Evolutionary conservation across 2,329 filamentous ascomycete species (phyloP), one percentile per base, ranked within the genome.

Genomic region (Aspergillus quadricinctus): DNA sequence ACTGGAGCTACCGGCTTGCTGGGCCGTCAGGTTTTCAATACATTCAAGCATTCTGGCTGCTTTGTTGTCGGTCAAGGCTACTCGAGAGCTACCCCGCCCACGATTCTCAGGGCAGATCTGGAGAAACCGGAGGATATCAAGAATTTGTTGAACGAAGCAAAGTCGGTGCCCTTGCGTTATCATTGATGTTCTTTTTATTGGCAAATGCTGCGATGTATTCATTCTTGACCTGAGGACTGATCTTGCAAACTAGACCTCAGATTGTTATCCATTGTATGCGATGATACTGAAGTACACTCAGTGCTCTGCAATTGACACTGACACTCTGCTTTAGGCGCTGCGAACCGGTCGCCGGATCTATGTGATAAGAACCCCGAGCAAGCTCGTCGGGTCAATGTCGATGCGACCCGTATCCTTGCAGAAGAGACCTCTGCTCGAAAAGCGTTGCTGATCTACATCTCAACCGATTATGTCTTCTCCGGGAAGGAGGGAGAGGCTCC

Each of bases 1-100:
- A 96, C 92, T 6, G 92, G 92, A 56, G 91, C 90, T 40, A 93
- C 89, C 21, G 92, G 92, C 54, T 81, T 96, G 10, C 82, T 96
- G 1, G 92, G 92, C 50, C 84, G 91, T 46, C 86, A 94, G 72
- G 88, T 96, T 10, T 79, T 87, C 54, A 83, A 82, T 59, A 83
- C 83, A 11, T 96, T 96, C 71, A 78, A 86, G 53, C 74, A 81
- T 55, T 81, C 79, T 29, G 80, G 82, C 40, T 96, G 90, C 84
- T 77, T 78, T n/a, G 84, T 86, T 56, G 85, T 86, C 61, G 89
- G 89, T 49, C 88, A 88, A 3, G 90, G 89, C 17, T 84, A 88
- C 69, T 89, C 85, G 10, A 83, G 92, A 53, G 88, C 90, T 27
- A 84, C 87, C 61, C 88, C 88, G 46, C 82, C 85, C 6, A 81